Evolutionary conservation across 768 basidiomycete genomes (phyloP).

Genomic region (Russula sp.): DNA sequence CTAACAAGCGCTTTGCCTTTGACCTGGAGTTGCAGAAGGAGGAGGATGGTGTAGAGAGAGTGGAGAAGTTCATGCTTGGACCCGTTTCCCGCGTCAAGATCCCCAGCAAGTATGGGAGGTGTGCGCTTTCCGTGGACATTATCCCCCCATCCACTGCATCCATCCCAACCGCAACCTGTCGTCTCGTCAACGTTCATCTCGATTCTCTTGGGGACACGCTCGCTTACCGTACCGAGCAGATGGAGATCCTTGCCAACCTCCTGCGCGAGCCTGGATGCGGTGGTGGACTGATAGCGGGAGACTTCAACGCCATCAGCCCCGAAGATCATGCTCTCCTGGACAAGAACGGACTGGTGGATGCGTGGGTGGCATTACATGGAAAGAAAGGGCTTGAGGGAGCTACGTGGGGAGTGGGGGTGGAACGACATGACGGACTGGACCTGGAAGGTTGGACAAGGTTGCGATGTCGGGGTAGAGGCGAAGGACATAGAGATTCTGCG

Average conservation of each 20-base stretch:
- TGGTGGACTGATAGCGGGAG: conserved; percentile 36
- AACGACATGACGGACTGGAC: conserved; percentile 34
- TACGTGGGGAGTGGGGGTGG: conserved; percentile 41
- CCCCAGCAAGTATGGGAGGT: conserved; percentile 35
- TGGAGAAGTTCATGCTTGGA: background rate
- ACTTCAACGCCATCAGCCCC: conserved; percentile 38
- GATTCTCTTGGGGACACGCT: conserved; percentile 35
- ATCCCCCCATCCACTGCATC: conserved; percentile 33
- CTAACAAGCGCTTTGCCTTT: background rate
- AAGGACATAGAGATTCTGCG: conserved; percentile 39
- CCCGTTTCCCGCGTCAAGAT: background rate
- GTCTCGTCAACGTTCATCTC: conserved; percentile 44
- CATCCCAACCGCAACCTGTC: conserved; percentile 30
- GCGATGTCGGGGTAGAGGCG: conserved; percentile 39
- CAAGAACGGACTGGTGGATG: conserved; percentile 42
- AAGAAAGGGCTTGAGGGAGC: conserved; percentile 35
- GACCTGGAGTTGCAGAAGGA: background rate
- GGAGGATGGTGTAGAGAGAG: background rate
- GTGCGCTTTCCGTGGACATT: conserved; percentile 42
- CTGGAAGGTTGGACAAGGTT: conserved; percentile 40
- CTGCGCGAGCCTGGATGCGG: conserved; percentile 44
- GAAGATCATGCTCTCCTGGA: conserved; percentile 40
- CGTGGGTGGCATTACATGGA: conserved; percentile 43
- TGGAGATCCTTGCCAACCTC: conserved; percentile 38
- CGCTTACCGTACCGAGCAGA: conserved; percentile 20